A percentile compares a stretch with the other conserved stretches of the same genome.
These are phyloP conservation scores for Sphagnum fallax DNA, from an alignment of 228 moss, liverwort and hornwort genomes.

Conservation along the genomic window DNA sequence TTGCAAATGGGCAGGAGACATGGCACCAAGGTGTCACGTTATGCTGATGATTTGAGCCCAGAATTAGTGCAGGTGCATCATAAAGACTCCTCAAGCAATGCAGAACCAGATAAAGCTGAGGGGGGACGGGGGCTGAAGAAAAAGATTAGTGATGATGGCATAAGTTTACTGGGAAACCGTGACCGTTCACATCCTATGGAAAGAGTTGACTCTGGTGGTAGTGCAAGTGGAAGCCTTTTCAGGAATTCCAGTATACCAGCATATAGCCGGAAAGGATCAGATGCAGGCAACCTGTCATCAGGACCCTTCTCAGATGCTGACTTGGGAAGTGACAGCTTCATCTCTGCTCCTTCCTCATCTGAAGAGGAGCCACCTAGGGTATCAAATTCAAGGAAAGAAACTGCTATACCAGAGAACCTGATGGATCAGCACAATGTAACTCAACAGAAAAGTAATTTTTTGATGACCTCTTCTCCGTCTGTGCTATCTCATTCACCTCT, in stretches of 20 bases:
- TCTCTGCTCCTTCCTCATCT: conserved; percentile 4
- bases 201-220: conserved; percentile 7
- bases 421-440: conserved; percentile 9
- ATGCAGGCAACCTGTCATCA: conserved; percentile 1
- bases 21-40: not conserved
- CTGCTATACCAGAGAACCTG: conserved; percentile 5
- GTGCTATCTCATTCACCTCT: conserved; percentile 39
- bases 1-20: conserved; percentile 4
- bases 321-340: conserved; percentile 4
- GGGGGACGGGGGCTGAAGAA: not conserved
- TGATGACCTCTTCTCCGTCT: conserved; percentile 42
- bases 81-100: not conserved
- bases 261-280: conserved; percentile 1
- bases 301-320: not conserved
- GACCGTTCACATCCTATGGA: conserved; percentile 8
- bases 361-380: conserved; percentile 2
- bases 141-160: conserved; percentile 10
- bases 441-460: conserved; percentile 30
- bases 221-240: conserved; percentile 2
- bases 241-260: conserved; percentile 6
- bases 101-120: conserved; percentile 2
- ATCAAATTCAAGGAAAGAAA: not conserved
- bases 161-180: conserved; percentile 13
- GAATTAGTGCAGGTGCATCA: not conserved
- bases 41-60: conserved; percentile 1